Base-by-base conservation (phyloP, 2,329 filamentous ascomycete genomes). In the Fusarium euwallaceae region DNA sequence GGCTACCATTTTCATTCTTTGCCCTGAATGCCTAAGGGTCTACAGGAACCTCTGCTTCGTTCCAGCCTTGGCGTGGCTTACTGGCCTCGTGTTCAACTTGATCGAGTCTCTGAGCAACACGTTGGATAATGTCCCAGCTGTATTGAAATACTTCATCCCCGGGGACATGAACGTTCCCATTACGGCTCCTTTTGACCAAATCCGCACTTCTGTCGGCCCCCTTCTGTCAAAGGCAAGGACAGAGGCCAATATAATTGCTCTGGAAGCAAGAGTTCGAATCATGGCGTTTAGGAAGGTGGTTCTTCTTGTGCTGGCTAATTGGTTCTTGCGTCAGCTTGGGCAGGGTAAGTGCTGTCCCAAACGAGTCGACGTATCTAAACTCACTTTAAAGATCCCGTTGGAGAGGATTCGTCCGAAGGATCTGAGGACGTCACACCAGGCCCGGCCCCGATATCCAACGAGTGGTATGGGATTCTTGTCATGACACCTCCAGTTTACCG, bases 111-210 rank as follows among this genome's bases (percentile, higher is more conserved):
- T 71, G n/a, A 73, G 58, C 32, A 36, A 71, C 2, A 43, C 43
- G n/a, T 73, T 45, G 71, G 70, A 71, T 16, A 71, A 63, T 24
- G 62, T 39, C 4, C 71, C 71, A 2, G 12, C 61, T 1, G 41
- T 71, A 45, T 45, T 73, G 5, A 73, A 71, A 29, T 73, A 73
- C 16, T 73, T 73, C 11, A 41, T 61, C 1, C 59, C 71, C 11
- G 56, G 66, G 1, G 22, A 63, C 5, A 34, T 45, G 12, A 16
- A 24, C 43, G 9, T 45, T 45, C 43, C 2, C 12, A 24, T 73
- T 0, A 34, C 43, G 4, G 70, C 71, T 16, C 71, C 71, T 0
- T 73, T 59, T 34, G 71, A 73, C 16, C 67, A 73, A 3, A 45
- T 73, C 9, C 7, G 27, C 2, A 11, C n/a, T 4, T 22, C 39